phyloP scores from a whole-genome alignment of 108 stramenopile genomes.

The Skeletonema menzelii region DNA sequence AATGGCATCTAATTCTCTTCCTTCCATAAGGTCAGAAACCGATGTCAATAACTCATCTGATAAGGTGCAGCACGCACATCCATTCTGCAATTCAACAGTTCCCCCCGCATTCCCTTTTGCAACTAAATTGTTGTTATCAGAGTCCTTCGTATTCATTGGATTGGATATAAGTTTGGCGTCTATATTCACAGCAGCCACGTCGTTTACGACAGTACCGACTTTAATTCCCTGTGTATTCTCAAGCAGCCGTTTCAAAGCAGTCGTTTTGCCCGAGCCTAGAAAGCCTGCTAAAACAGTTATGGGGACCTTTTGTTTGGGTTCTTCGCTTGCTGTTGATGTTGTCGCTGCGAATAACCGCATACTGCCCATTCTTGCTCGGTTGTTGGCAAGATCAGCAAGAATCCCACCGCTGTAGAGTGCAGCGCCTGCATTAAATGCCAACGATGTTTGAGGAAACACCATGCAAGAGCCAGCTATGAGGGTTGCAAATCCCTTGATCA shows the following conservation, averaged over 20 bases:
- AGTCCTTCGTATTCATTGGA: constrained; percentile 12
- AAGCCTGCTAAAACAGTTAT: constrained; percentile 90
- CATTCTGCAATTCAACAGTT: constrained; percentile 56
- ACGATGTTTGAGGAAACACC: neutral
- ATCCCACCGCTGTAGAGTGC: neutral
- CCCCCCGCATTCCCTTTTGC: constrained; percentile 29
- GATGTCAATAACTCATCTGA: constrained; percentile 80
- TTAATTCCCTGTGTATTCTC: constrained; percentile 62
- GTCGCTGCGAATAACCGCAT: neutral
- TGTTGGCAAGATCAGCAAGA: neutral
- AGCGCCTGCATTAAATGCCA: constrained; percentile 6
- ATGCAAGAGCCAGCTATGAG: constrained; percentile 5
- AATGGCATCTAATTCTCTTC: constrained; percentile 72
- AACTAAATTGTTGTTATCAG: constrained; percentile 1
- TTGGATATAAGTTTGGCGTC: constrained; percentile 87
- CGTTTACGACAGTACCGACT: constrained; percentile 94
- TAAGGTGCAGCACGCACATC: constrained; percentile 77
- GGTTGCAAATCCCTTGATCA: neutral
- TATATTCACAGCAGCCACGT: constrained; percentile 93
- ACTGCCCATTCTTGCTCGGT: neutral
- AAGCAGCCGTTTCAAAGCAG: constrained; percentile 79
- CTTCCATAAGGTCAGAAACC: constrained; percentile 50
- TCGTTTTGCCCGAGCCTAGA: constrained; percentile 93
- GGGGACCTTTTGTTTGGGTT: constrained; percentile 44
- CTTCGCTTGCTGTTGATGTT: neutral